These are phyloP conservation scores for Sphenostylis stenocarpa DNA, from an alignment of 306 rosid genomes.

Conservation along the genomic window DNA sequence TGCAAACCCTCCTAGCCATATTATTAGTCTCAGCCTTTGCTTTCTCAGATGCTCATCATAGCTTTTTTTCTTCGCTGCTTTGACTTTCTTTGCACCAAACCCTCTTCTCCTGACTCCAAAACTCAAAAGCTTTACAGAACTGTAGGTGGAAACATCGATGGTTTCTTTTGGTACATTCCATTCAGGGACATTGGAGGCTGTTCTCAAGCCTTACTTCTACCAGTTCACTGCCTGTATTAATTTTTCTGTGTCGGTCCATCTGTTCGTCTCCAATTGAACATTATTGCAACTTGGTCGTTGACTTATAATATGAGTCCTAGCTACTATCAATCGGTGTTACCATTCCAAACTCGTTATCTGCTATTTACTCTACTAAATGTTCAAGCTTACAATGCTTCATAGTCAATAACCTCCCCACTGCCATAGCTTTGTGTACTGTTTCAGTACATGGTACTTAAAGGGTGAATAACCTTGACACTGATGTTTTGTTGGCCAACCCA, in stretches of 20 bases:
- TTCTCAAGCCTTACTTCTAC: conserved; percentile 9
- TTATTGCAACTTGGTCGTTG: conserved; percentile 30
- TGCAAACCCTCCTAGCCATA: conserved; percentile 4
- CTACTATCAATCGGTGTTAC: conserved; percentile 7
- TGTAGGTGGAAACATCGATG: conserved; percentile 17
- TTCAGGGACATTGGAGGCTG: conserved; percentile 14
- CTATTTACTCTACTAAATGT: conserved; percentile 17
- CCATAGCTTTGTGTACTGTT: conserved; percentile 13
- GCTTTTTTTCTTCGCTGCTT: conserved; percentile 15
- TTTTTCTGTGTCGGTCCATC: conserved; percentile 16
- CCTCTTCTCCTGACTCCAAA: background rate
- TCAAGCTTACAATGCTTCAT: background rate
- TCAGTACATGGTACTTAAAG: conserved; percentile 23
- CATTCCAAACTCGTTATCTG: conserved; percentile 20
- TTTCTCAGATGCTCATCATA: conserved; percentile 18
- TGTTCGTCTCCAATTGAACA: conserved; percentile 27
- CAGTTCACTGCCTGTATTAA: conserved; percentile 8
- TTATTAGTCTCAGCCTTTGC: conserved; percentile 12
- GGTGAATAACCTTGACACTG: conserved; percentile 31
- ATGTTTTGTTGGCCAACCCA: conserved; percentile 62
- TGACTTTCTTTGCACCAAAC: conserved; percentile 18
- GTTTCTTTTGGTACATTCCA: conserved; percentile 25
- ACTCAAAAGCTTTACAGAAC: conserved; percentile 14
- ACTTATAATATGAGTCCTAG: conserved; percentile 22
- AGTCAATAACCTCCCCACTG: conserved; percentile 21